Evolutionary conservation across 192 early-diverging fungal species (phyloP).

Genomic region (Endogone sp.): DNA sequence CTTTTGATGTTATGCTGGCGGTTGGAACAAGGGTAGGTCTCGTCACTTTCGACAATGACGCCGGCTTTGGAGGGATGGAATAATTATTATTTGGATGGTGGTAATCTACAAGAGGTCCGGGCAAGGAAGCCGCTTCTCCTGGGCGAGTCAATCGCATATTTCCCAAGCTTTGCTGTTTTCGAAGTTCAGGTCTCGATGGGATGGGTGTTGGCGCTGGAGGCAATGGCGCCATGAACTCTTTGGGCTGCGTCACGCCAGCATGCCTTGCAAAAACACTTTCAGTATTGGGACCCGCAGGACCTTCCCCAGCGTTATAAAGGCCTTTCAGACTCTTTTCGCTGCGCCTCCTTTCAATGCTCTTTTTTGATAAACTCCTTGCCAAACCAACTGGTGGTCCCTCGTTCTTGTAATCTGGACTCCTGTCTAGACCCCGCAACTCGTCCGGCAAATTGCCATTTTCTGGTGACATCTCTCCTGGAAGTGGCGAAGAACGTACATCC

Average conservation of each 20-base stretch:
- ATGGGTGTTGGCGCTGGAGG: not conserved
- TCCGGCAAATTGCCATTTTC: not conserved
- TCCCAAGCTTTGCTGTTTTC: not conserved
- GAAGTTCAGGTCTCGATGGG: not conserved
- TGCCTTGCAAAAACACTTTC: not conserved
- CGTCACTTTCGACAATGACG: not conserved
- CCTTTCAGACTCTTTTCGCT: slow-evolving; percentile 20
- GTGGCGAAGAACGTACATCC: not conserved
- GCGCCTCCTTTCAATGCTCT: slow-evolving; percentile 18
- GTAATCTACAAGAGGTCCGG: not conserved
- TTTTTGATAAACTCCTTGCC: slow-evolving; percentile 13
- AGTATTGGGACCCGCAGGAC: too few relatives aligned
- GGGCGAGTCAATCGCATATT: not conserved
- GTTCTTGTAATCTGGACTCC: not conserved
- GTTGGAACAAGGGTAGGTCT: not conserved
- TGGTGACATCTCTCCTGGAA: not conserved
- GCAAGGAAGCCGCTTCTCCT: not conserved
- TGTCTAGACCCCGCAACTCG: not conserved
- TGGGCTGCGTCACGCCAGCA: not conserved
- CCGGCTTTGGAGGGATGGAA: not conserved
- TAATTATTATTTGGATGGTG: not conserved
- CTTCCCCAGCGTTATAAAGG: not conserved
- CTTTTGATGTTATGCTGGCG: not conserved
- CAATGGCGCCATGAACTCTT: not conserved
- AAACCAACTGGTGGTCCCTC: slow-evolving; percentile 9